Base-by-base conservation (phyloP, 2,329 filamentous ascomycete species). In the Penicillium corylophilum region DNA sequence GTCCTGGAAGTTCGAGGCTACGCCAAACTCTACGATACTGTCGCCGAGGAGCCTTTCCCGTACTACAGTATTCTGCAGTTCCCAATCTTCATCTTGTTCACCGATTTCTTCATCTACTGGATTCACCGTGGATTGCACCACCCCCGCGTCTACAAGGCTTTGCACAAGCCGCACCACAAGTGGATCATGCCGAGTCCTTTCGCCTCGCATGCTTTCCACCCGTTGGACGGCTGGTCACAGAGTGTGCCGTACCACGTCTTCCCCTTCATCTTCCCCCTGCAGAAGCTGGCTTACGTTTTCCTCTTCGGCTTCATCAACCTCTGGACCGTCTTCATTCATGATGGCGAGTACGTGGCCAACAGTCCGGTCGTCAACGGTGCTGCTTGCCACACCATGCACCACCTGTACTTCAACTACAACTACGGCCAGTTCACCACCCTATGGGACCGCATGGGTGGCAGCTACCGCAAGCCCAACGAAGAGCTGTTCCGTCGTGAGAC, bases 181-280 rank as follows among this genome's bases (percentile, higher is more conserved):
- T 97, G 93, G 93, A 96, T 97, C 75, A 95, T 96, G 90, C 93
- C 93, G 3, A 95, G 90, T 3, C 93, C 93, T 0, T 96, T 84
- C 71, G 92, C 93, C 38, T 91, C 87, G 63, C 89, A 96, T 69
- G 93, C 93, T 51, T 97, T 97, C 82, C 91, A 97, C 77, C 92
- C 93, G 1, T 71, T 96, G 46, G 93, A 97, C 68, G 93, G 93
- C 67, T 96, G 87, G 75, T 82, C 85, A 10, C 93, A 97, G 77
- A 89, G 88, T 54, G 71, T 95, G 42, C 93, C 93, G 0, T 97
- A 97, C 77, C 93, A 97, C 76, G 64, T 96, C 61, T 96, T 93
- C 77, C 90, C 92, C 4, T 90, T 96, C 75, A 71, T 96, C 64
- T 94, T 96, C 74, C 93, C 93, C 0, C 82, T 97, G 28, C 90